Evolutionary conservation across 108 stramenopile species (phyloP).

Genomic region (Discostella pseudostelligera): DNA sequence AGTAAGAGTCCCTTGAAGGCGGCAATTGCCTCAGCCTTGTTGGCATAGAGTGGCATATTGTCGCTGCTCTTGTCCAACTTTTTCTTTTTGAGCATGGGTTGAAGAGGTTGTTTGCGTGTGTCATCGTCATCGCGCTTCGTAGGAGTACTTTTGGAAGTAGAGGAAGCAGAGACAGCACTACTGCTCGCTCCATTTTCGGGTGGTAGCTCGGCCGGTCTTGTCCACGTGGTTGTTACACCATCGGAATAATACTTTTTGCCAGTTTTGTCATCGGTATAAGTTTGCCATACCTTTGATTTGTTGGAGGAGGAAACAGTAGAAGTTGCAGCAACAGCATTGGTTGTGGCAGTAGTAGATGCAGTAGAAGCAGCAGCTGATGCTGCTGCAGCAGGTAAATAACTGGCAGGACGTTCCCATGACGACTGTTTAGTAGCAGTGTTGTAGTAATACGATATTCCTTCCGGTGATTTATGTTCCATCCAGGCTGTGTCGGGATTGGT

Average conservation of each 20-base stretch:
- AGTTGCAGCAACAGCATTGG: neutral
- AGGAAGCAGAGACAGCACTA: too few species aligned
- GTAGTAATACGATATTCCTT: slow-evolving; percentile 65
- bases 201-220: slow-evolving; percentile 56
- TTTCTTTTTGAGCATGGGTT: slow-evolving; percentile 51
- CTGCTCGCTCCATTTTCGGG: slow-evolving; percentile 7
- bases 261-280: slow-evolving; percentile 60
- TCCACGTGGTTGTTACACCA: slow-evolving; percentile 80
- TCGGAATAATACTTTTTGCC: slow-evolving; percentile 83
- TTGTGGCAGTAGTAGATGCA: neutral
- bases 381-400: slow-evolving; percentile 21
- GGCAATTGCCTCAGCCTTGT: slow-evolving; percentile 71
- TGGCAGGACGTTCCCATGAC: slow-evolving; percentile 61
- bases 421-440: slow-evolving; percentile 59
- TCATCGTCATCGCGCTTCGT: slow-evolving; percentile 14
- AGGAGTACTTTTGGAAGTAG: too few species aligned
- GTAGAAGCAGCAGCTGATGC: slow-evolving; percentile 12
- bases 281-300: slow-evolving; percentile 51
- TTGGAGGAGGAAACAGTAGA: neutral
- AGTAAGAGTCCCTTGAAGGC: slow-evolving; percentile 83
- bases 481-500: slow-evolving; percentile 42
- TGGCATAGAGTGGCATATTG: slow-evolving; percentile 43
- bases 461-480: slow-evolving; percentile 59
- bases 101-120: neutral
- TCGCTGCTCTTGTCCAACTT: slow-evolving; percentile 11